Percentiles rank a stretch among this genome's conserved stretches.
Evolutionary conservation across 768 basidiomycete genomes (phyloP).

Genomic region (Auricularia sp.): DNA sequence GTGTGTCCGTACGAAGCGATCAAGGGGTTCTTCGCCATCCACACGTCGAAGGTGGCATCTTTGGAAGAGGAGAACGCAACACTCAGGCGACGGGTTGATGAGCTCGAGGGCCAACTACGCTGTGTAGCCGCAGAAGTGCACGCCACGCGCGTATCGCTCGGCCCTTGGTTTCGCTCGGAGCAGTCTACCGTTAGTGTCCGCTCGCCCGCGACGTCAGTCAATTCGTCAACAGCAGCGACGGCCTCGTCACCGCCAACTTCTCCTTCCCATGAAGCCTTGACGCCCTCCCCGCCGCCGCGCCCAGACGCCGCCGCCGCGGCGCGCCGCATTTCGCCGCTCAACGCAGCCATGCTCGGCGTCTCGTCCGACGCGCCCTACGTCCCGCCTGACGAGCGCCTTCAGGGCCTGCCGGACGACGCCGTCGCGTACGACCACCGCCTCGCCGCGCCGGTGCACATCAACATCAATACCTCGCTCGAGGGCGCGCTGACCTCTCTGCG

Average conservation of each 20-base stretch:
- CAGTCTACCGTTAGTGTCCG: not conserved
- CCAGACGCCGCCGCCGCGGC: not conserved
- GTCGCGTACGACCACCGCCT: slow-evolving; percentile 12
- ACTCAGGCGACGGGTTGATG: slow-evolving; percentile 48
- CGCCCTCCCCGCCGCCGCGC: too few species aligned
- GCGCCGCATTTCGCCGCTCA: not conserved
- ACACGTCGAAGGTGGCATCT: slow-evolving; percentile 24
- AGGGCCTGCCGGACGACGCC: slow-evolving; percentile 4
- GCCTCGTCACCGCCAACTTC: not conserved
- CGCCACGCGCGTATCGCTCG: slow-evolving; percentile 45
- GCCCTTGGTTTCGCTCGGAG: slow-evolving; percentile 49
- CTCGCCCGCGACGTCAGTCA: not conserved
- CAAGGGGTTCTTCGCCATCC: slow-evolving; percentile 46
- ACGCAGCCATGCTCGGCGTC: slow-evolving; percentile 1
- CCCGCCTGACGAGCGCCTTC: not conserved
- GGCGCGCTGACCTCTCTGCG: slow-evolving; percentile 50
- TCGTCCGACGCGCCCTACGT: not conserved
- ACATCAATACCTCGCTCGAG: slow-evolving; percentile 52
- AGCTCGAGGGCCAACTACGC: slow-evolving; percentile 46
- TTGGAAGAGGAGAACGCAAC: slow-evolving; percentile 56
- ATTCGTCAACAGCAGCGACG: not conserved
- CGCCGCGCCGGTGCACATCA: slow-evolving; percentile 44
- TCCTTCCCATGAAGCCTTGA: not conserved
- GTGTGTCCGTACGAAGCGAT: slow-evolving; percentile 51
- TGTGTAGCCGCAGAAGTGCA: slow-evolving; percentile 48